Evolutionary conservation across 345 rosid genomes (phyloP).

Genomic region (Lepidium didymum): DNA sequence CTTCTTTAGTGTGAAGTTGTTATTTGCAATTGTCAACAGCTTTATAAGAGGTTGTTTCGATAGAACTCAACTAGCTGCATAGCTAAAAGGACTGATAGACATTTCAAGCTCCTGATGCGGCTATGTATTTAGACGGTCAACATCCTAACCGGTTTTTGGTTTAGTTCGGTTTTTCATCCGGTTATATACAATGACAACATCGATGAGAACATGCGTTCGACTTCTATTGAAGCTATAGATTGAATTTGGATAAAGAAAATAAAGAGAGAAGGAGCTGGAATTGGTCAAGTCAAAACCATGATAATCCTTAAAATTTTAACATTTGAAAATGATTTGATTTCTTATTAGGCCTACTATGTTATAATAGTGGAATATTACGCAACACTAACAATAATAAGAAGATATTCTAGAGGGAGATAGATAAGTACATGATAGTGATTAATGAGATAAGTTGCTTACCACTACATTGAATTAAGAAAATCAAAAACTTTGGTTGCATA

Average conservation of each 20-base stretch:
- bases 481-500: neutral
- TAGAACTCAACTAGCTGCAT: too few relatives aligned
- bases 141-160: neutral
- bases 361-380: constrained; percentile 22
- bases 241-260: neutral
- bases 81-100: neutral
- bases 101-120: neutral
- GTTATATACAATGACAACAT: neutral
- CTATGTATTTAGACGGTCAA: neutral
- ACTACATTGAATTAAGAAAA: constrained; percentile 4
- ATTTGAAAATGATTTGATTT: neutral
- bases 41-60: neutral
- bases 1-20: neutral
- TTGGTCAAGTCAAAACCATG: constrained; percentile 22
- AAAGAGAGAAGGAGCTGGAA: neutral
- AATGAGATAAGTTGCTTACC: constrained; percentile 20
- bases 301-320: neutral
- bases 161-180: neutral
- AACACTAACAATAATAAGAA: neutral
- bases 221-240: neutral
- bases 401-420: neutral
- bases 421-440: neutral
- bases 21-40: neutral
- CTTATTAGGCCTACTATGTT: neutral
- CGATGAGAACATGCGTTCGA: neutral